phyloP scores from a whole-genome alignment of 2,329 filamentous ascomycete species.

The Paraphaeosphaeria minitans region DNA sequence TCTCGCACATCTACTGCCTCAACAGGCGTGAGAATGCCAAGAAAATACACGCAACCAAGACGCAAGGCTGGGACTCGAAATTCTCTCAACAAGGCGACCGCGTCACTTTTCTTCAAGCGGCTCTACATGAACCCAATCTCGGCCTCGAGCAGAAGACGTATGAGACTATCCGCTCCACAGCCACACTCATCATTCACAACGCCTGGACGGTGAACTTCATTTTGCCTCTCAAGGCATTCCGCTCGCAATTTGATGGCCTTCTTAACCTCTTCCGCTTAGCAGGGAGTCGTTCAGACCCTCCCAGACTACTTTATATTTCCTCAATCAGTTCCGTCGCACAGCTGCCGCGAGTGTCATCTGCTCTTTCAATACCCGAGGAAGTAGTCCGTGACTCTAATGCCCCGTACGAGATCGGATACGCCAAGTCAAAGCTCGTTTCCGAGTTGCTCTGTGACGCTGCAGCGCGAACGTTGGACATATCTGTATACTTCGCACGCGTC shows the following conservation, averaged over 20 bases:
- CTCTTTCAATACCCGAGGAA: slow-evolving; percentile 35
- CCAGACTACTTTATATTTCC: slow-evolving; percentile 46
- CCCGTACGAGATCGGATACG: slow-evolving; percentile 45
- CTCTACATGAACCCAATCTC: slow-evolving; percentile 33
- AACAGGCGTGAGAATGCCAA: slow-evolving; percentile 25
- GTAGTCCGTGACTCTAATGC: slow-evolving; percentile 30
- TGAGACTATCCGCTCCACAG: slow-evolving; percentile 16
- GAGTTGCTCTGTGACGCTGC: slow-evolving; percentile 39
- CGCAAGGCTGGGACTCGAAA: slow-evolving; percentile 8
- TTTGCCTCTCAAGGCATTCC: slow-evolving; percentile 23
- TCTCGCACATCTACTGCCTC: slow-evolving; percentile 28
- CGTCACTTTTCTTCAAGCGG: slow-evolving; percentile 17
- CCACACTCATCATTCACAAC: slow-evolving; percentile 56
- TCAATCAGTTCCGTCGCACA: slow-evolving; percentile 45
- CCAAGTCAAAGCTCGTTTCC: slow-evolving; percentile 46
- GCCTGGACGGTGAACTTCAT: slow-evolving; percentile 64
- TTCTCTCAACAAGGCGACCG: slow-evolving; percentile 3
- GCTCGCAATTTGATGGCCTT: slow-evolving; percentile 13
- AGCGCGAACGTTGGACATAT: slow-evolving; percentile 30
- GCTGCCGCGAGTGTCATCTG: neutral
- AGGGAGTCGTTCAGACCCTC: slow-evolving; percentile 1
- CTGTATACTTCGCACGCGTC: slow-evolving; percentile 29
- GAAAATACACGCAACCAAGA: slow-evolving; percentile 10
- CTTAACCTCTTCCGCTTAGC: slow-evolving; percentile 20
- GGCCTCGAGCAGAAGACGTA: slow-evolving; percentile 43